A percentile compares a stretch with the other conserved stretches of the same genome.
These are phyloP conservation scores for Lipomyces sp. DNA, from an alignment of 805 yeast species.

Conservation along the genomic window DNA sequence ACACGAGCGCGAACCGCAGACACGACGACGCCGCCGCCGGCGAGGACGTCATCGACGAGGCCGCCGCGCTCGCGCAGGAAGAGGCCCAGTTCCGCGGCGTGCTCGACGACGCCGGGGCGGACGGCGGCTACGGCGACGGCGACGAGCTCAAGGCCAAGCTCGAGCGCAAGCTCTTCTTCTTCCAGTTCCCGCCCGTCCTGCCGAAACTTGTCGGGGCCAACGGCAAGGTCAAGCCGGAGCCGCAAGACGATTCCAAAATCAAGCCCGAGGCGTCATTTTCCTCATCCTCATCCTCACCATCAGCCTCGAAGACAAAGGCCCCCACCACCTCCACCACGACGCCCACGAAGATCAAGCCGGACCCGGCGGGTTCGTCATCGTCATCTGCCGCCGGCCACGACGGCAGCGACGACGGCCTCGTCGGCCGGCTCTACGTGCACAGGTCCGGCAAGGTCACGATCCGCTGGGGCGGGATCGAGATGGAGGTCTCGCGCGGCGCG, in stretches of 20 bases:
- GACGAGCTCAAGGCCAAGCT: slow-evolving; percentile 9
- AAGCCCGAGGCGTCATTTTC: not conserved
- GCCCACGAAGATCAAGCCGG: slow-evolving; percentile 4
- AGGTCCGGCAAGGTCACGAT: slow-evolving; percentile 79
- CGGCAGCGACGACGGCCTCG: slow-evolving; percentile 48
- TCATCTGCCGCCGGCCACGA: not conserved
- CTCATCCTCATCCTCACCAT: slow-evolving; percentile 1
- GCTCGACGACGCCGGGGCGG: slow-evolving; percentile 1
- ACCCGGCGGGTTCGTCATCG: no score
- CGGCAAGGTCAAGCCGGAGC: slow-evolving; percentile 6
- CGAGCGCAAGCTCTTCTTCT: slow-evolving; percentile 37
- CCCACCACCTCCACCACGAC: not conserved
- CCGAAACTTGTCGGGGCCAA: slow-evolving; percentile 35
- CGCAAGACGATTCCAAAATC: not conserved
- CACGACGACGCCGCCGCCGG: slow-evolving; percentile 6
- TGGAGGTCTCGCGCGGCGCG: slow-evolving; percentile 72
- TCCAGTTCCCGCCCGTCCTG: slow-evolving; percentile 51
- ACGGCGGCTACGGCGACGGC: not conserved
- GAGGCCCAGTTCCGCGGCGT: slow-evolving; percentile 7
- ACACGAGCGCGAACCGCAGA: not conserved
- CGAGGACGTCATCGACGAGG: slow-evolving; percentile 14
- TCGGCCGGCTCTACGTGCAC: slow-evolving; percentile 74
- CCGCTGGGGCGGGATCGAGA: slow-evolving; percentile 63
- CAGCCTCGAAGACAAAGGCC: not conserved
- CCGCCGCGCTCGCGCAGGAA: slow-evolving; percentile 7